phyloP scores from a whole-genome alignment of 345 rosid genomes.

The Populus pruinosa region DNA sequence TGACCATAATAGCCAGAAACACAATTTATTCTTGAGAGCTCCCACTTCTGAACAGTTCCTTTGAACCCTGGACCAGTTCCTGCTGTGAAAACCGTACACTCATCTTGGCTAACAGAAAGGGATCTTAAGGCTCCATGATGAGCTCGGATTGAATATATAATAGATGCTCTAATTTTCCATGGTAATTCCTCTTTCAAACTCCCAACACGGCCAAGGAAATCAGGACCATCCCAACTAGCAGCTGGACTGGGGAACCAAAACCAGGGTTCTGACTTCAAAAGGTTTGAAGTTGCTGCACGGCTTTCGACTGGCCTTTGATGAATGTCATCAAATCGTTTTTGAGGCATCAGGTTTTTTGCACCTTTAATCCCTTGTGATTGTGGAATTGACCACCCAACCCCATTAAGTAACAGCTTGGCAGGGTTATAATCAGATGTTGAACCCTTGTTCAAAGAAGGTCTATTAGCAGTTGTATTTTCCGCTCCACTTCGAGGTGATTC shows the following conservation, averaged over 20 bases:
- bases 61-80: constrained; percentile 87
- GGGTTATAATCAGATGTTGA: constrained; percentile 61
- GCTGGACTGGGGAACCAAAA: constrained; percentile 93
- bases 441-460: constrained; percentile 39
- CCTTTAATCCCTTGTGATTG: constrained; percentile 65
- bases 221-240: constrained; percentile 81
- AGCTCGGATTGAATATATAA: constrained; percentile 69
- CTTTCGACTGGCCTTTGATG: constrained; percentile 33
- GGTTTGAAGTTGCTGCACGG: constrained; percentile 39
- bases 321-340: constrained; percentile 36
- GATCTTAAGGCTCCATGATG: constrained; percentile 86
- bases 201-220: constrained; percentile 68
- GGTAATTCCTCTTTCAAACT: constrained; percentile 71
- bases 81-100: constrained; percentile 79
- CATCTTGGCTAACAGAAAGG: constrained; percentile 76
- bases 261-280: constrained; percentile 69
- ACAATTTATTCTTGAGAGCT: constrained; percentile 70
- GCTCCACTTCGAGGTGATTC: constrained; percentile 57
- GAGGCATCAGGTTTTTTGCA: constrained; percentile 53
- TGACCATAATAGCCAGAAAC: constrained; percentile 84
- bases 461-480: constrained; percentile 42
- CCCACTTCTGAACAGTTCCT: constrained; percentile 95
- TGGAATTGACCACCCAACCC: constrained; percentile 75
- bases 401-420: constrained; percentile 72
- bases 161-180: constrained; percentile 85